Percentiles rank a stretch among this genome's conserved stretches.
phyloP scores from a whole-genome alignment of 768 basidiomycete genomes.

The Xerocomellus chrysenteron region DNA sequence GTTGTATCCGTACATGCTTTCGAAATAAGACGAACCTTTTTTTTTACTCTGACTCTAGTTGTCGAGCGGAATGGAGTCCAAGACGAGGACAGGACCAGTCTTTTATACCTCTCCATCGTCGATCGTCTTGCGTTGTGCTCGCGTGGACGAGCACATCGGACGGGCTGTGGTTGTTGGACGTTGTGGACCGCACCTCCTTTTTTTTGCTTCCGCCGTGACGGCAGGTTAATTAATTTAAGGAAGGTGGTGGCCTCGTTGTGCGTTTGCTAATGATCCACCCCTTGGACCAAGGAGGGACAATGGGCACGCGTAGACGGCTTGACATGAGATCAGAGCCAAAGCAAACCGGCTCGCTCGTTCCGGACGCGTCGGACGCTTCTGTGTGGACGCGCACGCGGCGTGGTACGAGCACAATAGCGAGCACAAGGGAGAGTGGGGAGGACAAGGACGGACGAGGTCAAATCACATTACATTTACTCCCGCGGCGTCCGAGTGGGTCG shows the following conservation, averaged over 20 bases:
- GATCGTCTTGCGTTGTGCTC: background rate
- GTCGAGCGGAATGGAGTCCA: background rate
- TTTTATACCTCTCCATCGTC: constrained; percentile 10
- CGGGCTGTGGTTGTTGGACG: background rate
- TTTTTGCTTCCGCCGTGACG: constrained; percentile 6
- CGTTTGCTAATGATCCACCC: background rate
- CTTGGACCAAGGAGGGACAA: constrained; percentile 1
- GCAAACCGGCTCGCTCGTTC: background rate
- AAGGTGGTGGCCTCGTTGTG: background rate
- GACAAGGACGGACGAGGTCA: too few relatives aligned
- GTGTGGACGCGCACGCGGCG: too few relatives aligned
- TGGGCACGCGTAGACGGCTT: background rate
- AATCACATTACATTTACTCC: too few relatives aligned
- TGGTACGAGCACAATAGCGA: too few relatives aligned
- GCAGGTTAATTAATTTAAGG: constrained; percentile 6
- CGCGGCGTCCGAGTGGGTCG: too few relatives aligned
- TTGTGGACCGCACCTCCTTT: background rate
- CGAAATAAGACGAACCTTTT: background rate
- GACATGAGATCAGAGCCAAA: background rate
- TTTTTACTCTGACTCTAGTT: background rate
- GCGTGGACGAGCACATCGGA: constrained; percentile 8
- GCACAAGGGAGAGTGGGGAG: too few relatives aligned
- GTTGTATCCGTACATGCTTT: constrained; percentile 6
- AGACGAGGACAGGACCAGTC: background rate
- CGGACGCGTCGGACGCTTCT: too few relatives aligned